Evolutionary conservation across 2,329 filamentous ascomycete species (phyloP).

Genomic region (Sclerotinia trifoliorum): DNA sequence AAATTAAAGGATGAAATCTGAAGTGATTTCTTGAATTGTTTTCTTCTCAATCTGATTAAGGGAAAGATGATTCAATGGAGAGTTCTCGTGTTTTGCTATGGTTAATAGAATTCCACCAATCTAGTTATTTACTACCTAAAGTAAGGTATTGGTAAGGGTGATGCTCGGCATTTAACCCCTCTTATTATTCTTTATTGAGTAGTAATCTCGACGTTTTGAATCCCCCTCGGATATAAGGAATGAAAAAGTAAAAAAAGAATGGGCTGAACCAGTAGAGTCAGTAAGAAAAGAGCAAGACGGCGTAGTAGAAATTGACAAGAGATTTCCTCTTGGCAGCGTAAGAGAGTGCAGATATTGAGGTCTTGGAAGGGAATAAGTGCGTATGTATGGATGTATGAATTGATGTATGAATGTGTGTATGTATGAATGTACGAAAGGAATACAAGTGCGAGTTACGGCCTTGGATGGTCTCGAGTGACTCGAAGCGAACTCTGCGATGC

Average conservation of each 20-base stretch:
- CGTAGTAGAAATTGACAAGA: background rate
- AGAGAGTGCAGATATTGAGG: constrained; percentile 13
- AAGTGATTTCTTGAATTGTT: constrained; percentile 11
- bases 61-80: constrained; percentile 13
- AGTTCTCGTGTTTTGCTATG: background rate
- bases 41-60: background rate
- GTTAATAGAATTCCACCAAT: constrained; percentile 1
- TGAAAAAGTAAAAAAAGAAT: background rate
- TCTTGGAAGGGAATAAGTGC: constrained; percentile 1
- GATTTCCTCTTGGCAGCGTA: constrained; percentile 15
- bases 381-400: background rate
- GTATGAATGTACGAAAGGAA: background rate
- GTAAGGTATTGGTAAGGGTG: constrained; percentile 2
- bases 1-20: constrained; percentile 7
- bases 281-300: background rate
- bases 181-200: constrained; percentile 17
- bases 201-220: constrained; percentile 10
- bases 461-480: background rate
- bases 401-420: background rate
- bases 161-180: constrained; percentile 15
- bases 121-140: background rate
- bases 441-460: background rate
- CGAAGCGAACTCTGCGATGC: background rate
- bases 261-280: background rate
- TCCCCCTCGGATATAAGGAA: constrained; percentile 3